Percentiles rank a stretch among this genome's conserved stretches.
phyloP scores from a whole-genome alignment of 2,329 filamentous ascomycete genomes.

The Botrytis porri region DNA sequence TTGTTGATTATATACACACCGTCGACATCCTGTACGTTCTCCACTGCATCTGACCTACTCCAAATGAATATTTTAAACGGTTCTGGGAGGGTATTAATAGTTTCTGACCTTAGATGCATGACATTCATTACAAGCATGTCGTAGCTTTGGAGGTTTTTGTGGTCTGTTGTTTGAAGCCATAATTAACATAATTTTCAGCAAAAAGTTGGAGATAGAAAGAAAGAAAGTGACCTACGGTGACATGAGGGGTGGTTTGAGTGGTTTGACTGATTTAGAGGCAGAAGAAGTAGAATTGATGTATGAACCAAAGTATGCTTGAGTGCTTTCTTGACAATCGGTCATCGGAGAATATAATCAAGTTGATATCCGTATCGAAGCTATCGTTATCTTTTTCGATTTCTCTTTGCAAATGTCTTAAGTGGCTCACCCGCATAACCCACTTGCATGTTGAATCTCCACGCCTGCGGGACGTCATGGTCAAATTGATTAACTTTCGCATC shows the following conservation, averaged over 20 bases:
- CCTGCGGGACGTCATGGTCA: neutral
- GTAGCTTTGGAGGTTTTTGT: conserved; percentile 11
- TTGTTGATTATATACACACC: conserved; percentile 13
- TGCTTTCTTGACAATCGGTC: neutral
- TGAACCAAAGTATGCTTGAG: neutral
- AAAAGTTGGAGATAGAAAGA: neutral
- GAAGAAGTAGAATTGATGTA: neutral
- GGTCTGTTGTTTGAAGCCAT: neutral
- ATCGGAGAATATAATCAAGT: neutral
- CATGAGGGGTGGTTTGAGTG: neutral
- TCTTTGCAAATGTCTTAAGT: neutral
- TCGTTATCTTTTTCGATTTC: neutral
- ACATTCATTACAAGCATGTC: conserved; percentile 19
- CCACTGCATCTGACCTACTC: conserved; percentile 15
- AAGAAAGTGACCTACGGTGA: neutral
- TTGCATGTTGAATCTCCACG: neutral
- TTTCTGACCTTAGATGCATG: conserved; percentile 15
- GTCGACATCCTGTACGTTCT: conserved; percentile 16
- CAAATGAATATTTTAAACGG: neutral
- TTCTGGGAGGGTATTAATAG: neutral
- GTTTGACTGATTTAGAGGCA: neutral
- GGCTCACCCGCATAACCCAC: neutral
- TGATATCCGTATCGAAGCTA: too few species aligned
- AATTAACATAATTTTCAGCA: neutral
- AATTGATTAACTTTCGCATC: neutral